Evolutionary conservation across 1,284 basidiomycete species (phyloP).

Genomic region (Schizopora paradoxa): DNA sequence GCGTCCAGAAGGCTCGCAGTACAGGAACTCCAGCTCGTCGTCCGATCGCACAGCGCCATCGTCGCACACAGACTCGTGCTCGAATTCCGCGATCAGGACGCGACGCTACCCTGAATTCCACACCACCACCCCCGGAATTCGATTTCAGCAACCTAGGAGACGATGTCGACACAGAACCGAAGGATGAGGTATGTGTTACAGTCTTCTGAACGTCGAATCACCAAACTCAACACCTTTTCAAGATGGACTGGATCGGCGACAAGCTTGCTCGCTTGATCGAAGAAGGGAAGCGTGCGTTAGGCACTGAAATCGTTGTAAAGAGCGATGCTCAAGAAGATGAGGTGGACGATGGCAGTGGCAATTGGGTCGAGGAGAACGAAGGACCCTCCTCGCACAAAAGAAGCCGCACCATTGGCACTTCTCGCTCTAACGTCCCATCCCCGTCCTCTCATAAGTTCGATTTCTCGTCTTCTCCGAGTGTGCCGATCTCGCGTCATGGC

Average conservation of each 20-base stretch:
- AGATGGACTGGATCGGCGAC: slow-evolving; percentile 76
- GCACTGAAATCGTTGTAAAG: slow-evolving; percentile 65
- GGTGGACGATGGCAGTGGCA: slow-evolving; percentile 64
- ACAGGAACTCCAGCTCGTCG: slow-evolving; percentile 23
- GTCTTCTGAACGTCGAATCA: background rate
- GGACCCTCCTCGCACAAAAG: slow-evolving; percentile 1
- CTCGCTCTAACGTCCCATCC: too few species aligned
- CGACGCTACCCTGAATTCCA: too few species aligned
- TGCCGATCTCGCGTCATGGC: slow-evolving; percentile 1
- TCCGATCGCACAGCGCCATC: slow-evolving; percentile 31
- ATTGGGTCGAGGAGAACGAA: slow-evolving; percentile 57
- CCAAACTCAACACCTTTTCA: slow-evolving; percentile 1
- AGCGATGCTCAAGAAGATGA: slow-evolving; percentile 67
- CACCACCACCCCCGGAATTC: slow-evolving; percentile 35
- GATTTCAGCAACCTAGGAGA: too few species aligned
- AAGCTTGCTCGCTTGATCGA: slow-evolving; percentile 61
- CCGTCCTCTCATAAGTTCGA: too few species aligned
- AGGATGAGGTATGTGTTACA: slow-evolving; percentile 44
- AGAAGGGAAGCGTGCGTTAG: slow-evolving; percentile 67
- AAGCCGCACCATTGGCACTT: too few species aligned
- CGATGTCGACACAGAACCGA: too few species aligned
- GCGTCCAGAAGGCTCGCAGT: slow-evolving; percentile 29
- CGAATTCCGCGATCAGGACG: too few species aligned
- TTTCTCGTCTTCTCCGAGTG: too few species aligned
- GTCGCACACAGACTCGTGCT: slow-evolving; percentile 27